Evolutionary conservation across 1,284 basidiomycete genomes (phyloP), one percentile per base, ranked within the genome.

Genomic region (Jaminaea rosea): DNA sequence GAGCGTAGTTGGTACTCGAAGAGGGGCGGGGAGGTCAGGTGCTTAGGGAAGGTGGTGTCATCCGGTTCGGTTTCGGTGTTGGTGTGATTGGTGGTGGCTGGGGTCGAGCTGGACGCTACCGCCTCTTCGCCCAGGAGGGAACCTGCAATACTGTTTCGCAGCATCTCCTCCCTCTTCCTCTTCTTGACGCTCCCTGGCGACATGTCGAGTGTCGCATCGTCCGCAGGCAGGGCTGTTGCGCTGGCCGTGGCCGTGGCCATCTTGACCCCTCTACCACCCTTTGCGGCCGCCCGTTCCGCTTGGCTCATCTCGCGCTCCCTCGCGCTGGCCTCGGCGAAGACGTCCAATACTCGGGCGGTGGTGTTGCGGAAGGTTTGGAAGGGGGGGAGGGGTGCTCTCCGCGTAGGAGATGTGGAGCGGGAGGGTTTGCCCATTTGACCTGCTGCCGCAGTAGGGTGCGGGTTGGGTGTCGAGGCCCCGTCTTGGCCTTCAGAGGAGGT

Each of bases 41-140:
- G 91, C 69, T 90, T 91, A 11, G 89, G 88, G 67, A 91, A 92
- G 75, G 91, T 91, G 71, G 88, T 88, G 28, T 74, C 75, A 15
- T 60, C 61, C n/a, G 63, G 56, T 2, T 27, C 41, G 11, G 34
- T 46, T 3, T 46, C n/a, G 47, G 26, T 36, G 48, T 3, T 49
- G 34, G 17, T 49, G 54, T 15, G 8, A 31, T 15, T 42, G 29
- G 9, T 23, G 39, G 41, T 10, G 44, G 26, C 27, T 24, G 4
- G n/a, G 15, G 26, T 41, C 37, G 11, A 13, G 37, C 21, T n/a
- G 37, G 11, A 13, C 37, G n/a, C 21, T n/a, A 41, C 11, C 37
- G 6, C 6, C 21, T 19, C 21, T 19, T 10, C 34, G 34, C 39
- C n/a, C 44, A 26, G 15, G 21, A 26, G 28, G 11, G 13, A 4